Evolutionary conservation across 352 stramenopile genomes (phyloP), one percentile per base, ranked within the genome.

Genomic region (Elongisporangium anandrum): DNA sequence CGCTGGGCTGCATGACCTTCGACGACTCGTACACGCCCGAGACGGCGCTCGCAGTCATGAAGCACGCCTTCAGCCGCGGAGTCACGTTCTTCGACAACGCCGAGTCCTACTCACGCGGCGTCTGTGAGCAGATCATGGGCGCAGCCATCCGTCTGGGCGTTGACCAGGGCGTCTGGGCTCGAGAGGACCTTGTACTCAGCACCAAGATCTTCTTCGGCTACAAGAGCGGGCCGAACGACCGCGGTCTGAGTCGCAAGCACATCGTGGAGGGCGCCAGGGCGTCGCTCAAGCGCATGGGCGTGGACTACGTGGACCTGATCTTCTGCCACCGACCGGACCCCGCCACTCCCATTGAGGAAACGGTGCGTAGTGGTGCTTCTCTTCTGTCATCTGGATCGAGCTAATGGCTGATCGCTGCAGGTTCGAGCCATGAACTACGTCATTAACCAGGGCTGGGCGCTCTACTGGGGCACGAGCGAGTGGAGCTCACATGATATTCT

Each of bases 191-290:
- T 3, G 70, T 91, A 13, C 54, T 91, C 49, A 68, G 63, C 19
- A 88, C 77, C 48, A 92, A 92, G 62, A 69, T 90, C 59, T 83
- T 77, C 19, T 55, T 73, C 2, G 77, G 69, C n/a, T n/a, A n/a
- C n/a, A n/a, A n/a, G n/a, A n/a, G n/a, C n/a, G n/a, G n/a, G n/a
- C n/a, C n/a, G n/a, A n/a, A n/a, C n/a, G n/a, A n/a, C n/a, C n/a
- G n/a, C n/a, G n/a, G n/a, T n/a, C n/a, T n/a, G n/a, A n/a, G n/a
- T 21, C 60, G 65, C 50, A 77, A 75, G 60, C 57, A 77, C 48
- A 64, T 87, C 54, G 62, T 75, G 15, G 68, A 79, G 52, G 72
- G 73, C 41, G 58, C 74, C 52, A 76, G 71, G 39, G 48, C 69
- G 0, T 74, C 71, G 24, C 53, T 87, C 5, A 60, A 70, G 50